A percentile compares a stretch with the other conserved stretches of the same genome.
Evolutionary conservation across 768 basidiomycete species (phyloP).

Genomic region (Tephrocybe sp.): DNA sequence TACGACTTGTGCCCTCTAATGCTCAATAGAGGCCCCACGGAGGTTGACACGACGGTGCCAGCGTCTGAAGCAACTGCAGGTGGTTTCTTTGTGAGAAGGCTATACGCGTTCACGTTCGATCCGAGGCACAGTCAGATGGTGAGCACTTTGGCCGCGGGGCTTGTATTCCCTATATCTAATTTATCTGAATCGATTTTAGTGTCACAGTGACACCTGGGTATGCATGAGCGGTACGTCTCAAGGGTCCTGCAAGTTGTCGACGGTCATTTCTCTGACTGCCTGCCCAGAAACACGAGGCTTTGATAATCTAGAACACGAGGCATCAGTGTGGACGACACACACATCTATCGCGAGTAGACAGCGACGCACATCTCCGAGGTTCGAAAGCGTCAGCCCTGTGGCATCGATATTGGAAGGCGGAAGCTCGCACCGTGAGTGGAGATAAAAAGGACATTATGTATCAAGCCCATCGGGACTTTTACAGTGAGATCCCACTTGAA

Average conservation of each 20-base stretch:
- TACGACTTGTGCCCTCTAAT: constrained; percentile 16
- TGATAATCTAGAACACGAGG: constrained; percentile 13
- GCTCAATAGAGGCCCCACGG: neutral
- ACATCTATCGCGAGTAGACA: constrained; percentile 13
- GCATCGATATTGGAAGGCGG: constrained; percentile 2
- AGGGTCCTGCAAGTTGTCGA: neutral
- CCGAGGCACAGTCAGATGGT: constrained; percentile 1
- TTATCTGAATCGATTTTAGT: constrained; percentile 8
- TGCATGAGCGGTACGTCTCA: constrained; percentile 29
- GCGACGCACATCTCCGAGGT: neutral
- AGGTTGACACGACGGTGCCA: neutral
- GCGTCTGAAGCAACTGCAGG: neutral
- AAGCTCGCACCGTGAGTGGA: neutral
- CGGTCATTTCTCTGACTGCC: neutral
- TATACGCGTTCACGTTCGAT: constrained; percentile 8
- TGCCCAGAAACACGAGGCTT: constrained; percentile 13
- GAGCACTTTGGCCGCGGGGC: neutral
- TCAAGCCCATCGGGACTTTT: no score
- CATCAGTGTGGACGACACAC: neutral
- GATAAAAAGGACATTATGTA: no score
- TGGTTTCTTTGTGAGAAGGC: neutral
- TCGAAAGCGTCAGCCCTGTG: constrained; percentile 7
- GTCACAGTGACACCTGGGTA: constrained; percentile 27
- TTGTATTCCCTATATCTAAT: neutral
- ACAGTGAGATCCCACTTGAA: neutral